A percentile compares a stretch with the other conserved stretches of the same genome.
Conservation (phyloP, 805 yeast species). For the Suhomyces vadensis region DNA sequence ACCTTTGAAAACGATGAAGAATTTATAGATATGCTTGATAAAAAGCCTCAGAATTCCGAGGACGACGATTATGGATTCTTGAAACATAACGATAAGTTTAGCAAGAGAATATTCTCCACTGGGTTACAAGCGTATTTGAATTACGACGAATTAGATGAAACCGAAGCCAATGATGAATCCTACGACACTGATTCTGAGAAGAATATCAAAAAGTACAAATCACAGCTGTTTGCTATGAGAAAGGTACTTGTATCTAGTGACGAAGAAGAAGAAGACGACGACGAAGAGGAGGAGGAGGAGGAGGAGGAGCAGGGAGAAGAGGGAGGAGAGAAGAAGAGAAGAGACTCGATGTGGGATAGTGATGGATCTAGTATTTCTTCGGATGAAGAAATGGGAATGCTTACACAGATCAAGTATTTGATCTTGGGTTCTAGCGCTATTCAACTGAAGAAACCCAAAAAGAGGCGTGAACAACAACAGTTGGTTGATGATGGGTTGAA, state of each 20-base stretch:
- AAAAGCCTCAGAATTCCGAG: slow-evolving; percentile 10
- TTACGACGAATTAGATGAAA: slow-evolving; percentile 20
- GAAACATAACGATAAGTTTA: slow-evolving; percentile 25
- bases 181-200: slow-evolving; percentile 14
- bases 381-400: slow-evolving; percentile 29
- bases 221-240: slow-evolving; percentile 30
- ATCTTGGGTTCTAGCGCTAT: slow-evolving; percentile 28
- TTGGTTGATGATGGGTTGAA: slow-evolving; percentile 42
- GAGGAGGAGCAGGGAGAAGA: slow-evolving; percentile 16
- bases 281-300: slow-evolving; percentile 17
- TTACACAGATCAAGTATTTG: slow-evolving; percentile 37
- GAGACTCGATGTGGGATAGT: slow-evolving; percentile 6
- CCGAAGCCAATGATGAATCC: slow-evolving; percentile 11
- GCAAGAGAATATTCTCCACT: slow-evolving; percentile 28
- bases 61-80: slow-evolving; percentile 35
- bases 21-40: neutral
- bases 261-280: slow-evolving; percentile 15
- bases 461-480: slow-evolving; percentile 21
- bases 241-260: slow-evolving; percentile 11
- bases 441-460: slow-evolving; percentile 10
- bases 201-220: slow-evolving; percentile 35
- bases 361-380: slow-evolving; percentile 12
- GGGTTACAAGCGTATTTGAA: slow-evolving; percentile 28
- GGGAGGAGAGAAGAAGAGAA: slow-evolving; percentile 1
- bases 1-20: neutral